These are phyloP conservation scores for Cyclotella cryptica DNA, from an alignment of 108 stramenopile species.

Conservation along the genomic window DNA sequence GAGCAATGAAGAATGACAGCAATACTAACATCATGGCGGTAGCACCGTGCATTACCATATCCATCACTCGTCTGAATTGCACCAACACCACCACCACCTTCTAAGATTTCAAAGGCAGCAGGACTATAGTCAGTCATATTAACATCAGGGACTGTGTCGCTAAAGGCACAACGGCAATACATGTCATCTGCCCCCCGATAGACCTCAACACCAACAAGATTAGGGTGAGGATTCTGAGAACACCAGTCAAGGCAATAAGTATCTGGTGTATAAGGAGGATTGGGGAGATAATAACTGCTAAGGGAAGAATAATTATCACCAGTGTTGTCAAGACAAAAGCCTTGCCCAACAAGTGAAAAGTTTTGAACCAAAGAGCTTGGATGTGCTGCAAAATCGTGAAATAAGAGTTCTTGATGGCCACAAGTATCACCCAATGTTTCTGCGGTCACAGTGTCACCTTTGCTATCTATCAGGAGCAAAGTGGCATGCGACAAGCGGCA, in stretches of 20 bases:
- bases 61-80: no score
- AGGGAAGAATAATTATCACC: not conserved
- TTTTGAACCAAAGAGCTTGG: not conserved
- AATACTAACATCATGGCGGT: no score
- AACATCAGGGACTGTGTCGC: no score
- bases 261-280: no score
- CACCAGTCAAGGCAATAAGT: not conserved
- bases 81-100: no score
- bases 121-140: no score
- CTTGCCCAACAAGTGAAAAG: not conserved
- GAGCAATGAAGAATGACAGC: no score
- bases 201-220: no score
- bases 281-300: not conserved
- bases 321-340: not conserved
- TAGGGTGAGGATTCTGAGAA: not conserved
- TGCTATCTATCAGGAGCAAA: not conserved
- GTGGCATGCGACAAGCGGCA: not conserved
- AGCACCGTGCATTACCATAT: no score
- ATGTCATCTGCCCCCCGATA: no score
- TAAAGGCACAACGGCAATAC: no score
- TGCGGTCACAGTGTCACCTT: not conserved
- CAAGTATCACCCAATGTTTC: conserved; percentile 5
- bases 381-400: not conserved
- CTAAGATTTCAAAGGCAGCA: not conserved
- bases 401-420: not conserved